phyloP scores from a whole-genome alignment of 2,329 filamentous ascomycete genomes.

The Thyridium curvatum region DNA sequence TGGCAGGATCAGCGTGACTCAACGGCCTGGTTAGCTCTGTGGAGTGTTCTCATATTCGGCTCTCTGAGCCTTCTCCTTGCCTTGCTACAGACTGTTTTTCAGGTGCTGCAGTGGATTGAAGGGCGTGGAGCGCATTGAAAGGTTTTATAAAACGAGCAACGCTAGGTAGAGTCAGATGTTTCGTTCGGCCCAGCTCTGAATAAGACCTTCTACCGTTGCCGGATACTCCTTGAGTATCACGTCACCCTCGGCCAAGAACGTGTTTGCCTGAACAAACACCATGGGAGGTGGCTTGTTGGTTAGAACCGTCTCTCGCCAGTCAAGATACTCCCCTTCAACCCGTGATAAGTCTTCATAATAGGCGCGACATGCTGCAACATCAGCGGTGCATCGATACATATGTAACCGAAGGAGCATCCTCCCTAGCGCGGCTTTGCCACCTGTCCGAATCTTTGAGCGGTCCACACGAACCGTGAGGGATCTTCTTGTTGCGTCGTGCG shows the following conservation, averaged over 20 bases:
- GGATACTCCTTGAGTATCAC: slow-evolving; percentile 52
- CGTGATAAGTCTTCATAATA: slow-evolving; percentile 44
- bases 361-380: slow-evolving; percentile 41
- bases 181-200: slow-evolving; percentile 39
- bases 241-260: slow-evolving; percentile 26
- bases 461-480: slow-evolving; percentile 50
- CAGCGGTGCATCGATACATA: slow-evolving; percentile 57
- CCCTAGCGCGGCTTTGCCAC: slow-evolving; percentile 52
- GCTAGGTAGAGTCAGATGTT: slow-evolving; percentile 11
- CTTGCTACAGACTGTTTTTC: slow-evolving; percentile 13
- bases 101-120: slow-evolving; percentile 10
- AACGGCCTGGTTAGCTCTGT: slow-evolving; percentile 15
- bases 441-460: slow-evolving; percentile 45
- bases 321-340: slow-evolving; percentile 26
- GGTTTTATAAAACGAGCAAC: neutral
- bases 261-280: slow-evolving; percentile 61
- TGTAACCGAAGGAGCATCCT: slow-evolving; percentile 53
- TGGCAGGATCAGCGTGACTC: slow-evolving; percentile 16
- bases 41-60: slow-evolving; percentile 13
- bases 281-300: slow-evolving; percentile 49
- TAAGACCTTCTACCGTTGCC: slow-evolving; percentile 45
- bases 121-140: neutral
- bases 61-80: slow-evolving; percentile 11
- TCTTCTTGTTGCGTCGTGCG: slow-evolving; percentile 34
- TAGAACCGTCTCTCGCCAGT: slow-evolving; percentile 50